Evolutionary conservation across 2,329 filamentous ascomycete genomes (phyloP).

Genomic region (Exophiala calicioides): DNA sequence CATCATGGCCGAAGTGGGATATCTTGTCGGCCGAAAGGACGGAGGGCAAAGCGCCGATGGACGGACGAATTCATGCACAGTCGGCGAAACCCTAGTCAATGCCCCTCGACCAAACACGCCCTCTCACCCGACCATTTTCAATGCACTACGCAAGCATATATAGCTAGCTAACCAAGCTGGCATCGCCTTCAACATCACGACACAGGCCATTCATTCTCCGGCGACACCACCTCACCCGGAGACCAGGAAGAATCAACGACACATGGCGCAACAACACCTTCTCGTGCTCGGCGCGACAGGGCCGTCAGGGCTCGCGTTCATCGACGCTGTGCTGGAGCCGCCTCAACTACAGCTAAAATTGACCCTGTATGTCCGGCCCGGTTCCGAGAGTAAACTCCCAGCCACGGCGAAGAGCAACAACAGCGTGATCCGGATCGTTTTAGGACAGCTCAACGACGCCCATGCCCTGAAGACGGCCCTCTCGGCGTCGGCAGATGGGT

Average conservation of each 20-base stretch:
- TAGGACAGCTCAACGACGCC: slow-evolving; percentile 17
- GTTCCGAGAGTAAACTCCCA: slow-evolving; percentile 5
- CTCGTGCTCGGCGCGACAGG: slow-evolving; percentile 19
- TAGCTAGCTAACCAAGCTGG: background rate
- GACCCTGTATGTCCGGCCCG: slow-evolving; percentile 15
- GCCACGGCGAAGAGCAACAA: background rate
- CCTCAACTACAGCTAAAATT: slow-evolving; percentile 10
- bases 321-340: slow-evolving; percentile 4
- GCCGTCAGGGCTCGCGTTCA: slow-evolving; percentile 14
- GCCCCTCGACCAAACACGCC: too few species aligned
- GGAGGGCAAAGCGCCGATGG: too few species aligned
- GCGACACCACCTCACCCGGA: too few species aligned
- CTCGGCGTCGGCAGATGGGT: slow-evolving; percentile 2
- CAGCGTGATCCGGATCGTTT: slow-evolving; percentile 14
- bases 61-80: too few species aligned
- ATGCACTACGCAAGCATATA: too few species aligned
- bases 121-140: too few species aligned
- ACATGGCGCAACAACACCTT: slow-evolving; percentile 15
- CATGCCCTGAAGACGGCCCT: slow-evolving; percentile 9
- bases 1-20: too few species aligned
- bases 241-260: background rate
- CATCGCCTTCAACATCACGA: too few species aligned
- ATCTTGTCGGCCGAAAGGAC: too few species aligned
- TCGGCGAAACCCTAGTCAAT: too few species aligned
- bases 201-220: too few species aligned